Percentiles rank a stretch among this genome's conserved stretches.
Evolutionary conservation across 768 basidiomycete genomes (phyloP).

Genomic region (Kwoniella sp.): DNA sequence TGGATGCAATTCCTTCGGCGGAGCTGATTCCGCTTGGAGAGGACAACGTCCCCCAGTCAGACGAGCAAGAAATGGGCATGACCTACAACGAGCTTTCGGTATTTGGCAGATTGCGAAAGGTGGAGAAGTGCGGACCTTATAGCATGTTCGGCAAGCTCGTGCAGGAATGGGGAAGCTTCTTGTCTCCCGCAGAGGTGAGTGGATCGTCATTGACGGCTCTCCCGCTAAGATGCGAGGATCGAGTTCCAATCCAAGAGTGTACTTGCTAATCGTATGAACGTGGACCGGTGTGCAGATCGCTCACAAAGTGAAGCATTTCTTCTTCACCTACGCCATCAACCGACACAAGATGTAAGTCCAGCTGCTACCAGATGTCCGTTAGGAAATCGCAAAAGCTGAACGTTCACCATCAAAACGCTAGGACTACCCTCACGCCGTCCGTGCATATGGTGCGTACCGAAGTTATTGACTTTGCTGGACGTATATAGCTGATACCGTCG

Average conservation of each 20-base stretch:
- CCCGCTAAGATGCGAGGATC: background rate
- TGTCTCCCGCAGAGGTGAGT: conserved; percentile 79
- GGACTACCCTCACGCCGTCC: conserved; percentile 52
- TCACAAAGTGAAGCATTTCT: conserved; percentile 95
- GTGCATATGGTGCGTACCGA: conserved; percentile 48
- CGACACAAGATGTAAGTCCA: conserved; percentile 89
- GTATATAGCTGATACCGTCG: background rate
- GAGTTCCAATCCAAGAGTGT: too few species aligned
- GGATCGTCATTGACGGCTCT: background rate
- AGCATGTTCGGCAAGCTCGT: conserved; percentile 95
- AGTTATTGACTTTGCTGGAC: background rate
- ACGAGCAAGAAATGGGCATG: conserved; percentile 99
- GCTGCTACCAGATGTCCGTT: background rate
- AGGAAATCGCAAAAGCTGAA: background rate
- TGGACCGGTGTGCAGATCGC: conserved; percentile 86
- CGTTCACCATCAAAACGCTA: conserved; percentile 1
- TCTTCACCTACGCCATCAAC: conserved; percentile 94
- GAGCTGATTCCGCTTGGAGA: conserved; percentile 95
- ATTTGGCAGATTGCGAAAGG: conserved; percentile 88
- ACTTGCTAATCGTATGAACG: too few species aligned
- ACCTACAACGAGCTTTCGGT: conserved; percentile 95
- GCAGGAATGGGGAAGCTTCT: conserved; percentile 84
- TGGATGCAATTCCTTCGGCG: conserved; percentile 89
- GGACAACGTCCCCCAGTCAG: conserved; percentile 83
- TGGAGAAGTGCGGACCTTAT: conserved; percentile 97